These are phyloP conservation scores for Heracleum sosnowskyi DNA, from an alignment of 129 eudicot species.

Conservation along the genomic window DNA sequence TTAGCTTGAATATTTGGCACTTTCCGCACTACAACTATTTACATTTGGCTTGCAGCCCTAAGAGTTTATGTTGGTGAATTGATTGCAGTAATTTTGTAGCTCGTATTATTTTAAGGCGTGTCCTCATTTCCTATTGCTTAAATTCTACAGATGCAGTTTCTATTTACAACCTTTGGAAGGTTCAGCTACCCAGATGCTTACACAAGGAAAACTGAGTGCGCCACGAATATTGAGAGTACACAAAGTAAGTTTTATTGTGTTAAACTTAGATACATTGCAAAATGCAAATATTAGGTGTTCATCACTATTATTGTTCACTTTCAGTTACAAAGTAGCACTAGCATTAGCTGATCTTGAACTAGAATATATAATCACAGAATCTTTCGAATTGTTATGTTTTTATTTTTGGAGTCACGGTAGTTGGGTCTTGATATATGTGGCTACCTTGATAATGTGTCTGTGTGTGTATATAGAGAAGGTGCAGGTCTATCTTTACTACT, in stretches of 20 bases:
- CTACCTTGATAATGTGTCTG: background rate
- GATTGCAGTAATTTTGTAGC: conserved; percentile 14
- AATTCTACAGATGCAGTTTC: conserved; percentile 79
- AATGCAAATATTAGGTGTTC: background rate
- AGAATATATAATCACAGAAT: too few species aligned
- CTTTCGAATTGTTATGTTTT: background rate
- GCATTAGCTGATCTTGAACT: background rate
- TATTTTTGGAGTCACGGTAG: background rate
- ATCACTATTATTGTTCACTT: background rate
- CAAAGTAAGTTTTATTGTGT: conserved; percentile 44
- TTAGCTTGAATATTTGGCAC: background rate
- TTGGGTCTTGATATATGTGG: background rate
- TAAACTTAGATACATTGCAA: background rate
- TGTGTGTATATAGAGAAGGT: background rate
- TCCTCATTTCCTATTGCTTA: conserved; percentile 5
- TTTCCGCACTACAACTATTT: background rate
- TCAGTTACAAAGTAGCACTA: background rate
- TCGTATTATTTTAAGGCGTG: conserved; percentile 2
- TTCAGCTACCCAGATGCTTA: conserved; percentile 76
- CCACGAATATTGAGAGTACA: conserved; percentile 95
- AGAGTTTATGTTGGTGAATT: conserved; percentile 1
- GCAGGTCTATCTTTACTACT: background rate
- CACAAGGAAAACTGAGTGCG: conserved; percentile 93
- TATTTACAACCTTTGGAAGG: conserved; percentile 91
- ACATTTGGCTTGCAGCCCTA: background rate